These are phyloP conservation scores for Boechera retrofracta DNA, from an alignment of 345 rosid genomes.

Conservation along the genomic window DNA sequence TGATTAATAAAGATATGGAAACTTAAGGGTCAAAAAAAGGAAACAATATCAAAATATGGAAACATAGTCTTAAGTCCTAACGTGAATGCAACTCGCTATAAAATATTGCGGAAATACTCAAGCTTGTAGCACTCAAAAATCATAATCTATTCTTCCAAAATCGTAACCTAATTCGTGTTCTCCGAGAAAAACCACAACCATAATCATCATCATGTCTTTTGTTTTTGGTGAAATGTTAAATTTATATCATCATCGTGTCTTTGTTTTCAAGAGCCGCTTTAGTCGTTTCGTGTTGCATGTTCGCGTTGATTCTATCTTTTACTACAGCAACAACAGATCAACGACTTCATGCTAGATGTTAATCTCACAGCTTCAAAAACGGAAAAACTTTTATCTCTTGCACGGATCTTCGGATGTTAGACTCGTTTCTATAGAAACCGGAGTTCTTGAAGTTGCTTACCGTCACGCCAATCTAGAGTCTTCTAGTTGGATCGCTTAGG, in stretches of 20 bases:
- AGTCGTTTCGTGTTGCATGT: not conserved
- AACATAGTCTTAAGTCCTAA: not conserved
- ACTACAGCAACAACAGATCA: constrained; percentile 26
- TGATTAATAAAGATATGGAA: not conserved
- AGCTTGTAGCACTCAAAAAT: not conserved
- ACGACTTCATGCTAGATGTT: constrained; percentile 39
- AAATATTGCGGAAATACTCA: not conserved
- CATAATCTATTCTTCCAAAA: constrained; percentile 11
- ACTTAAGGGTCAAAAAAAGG: not conserved
- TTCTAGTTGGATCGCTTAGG: constrained; percentile 66
- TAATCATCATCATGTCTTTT: not conserved
- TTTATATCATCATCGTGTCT: not conserved
- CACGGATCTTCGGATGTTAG: constrained; percentile 53
- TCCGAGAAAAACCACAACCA: not conserved
- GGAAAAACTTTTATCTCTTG: constrained; percentile 50
- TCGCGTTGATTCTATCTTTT: not conserved
- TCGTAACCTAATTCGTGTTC: constrained; percentile 14
- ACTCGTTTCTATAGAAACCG: constrained; percentile 55
- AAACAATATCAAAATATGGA: not conserved
- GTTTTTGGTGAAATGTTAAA: no score
- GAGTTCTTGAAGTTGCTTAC: constrained; percentile 57
- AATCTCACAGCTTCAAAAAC: constrained; percentile 40
- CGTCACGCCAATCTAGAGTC: constrained; percentile 51
- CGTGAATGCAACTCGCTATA: not conserved
- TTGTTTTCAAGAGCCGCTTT: not conserved